Percentiles rank a stretch among this genome's conserved stretches.
Evolutionary conservation across 1,284 basidiomycete genomes (phyloP).

Genomic region (Pulchroboletus neoregius): DNA sequence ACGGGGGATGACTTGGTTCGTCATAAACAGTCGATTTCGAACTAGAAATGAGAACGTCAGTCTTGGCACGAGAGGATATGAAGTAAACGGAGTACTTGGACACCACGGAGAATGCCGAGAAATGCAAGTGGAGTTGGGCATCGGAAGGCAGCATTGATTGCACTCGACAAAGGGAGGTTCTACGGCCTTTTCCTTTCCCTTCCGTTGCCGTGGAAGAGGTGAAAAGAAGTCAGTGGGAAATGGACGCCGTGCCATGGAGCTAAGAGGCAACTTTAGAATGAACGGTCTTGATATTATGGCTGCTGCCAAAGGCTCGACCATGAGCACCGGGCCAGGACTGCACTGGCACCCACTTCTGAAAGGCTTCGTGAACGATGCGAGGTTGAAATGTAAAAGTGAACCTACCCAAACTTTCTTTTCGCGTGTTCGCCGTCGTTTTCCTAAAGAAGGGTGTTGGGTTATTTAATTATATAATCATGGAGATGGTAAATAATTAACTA

Average conservation of each 20-base stretch:
- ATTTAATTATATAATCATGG: conserved; percentile 30
- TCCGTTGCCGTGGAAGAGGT: conserved; percentile 45
- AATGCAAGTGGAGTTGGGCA: conserved; percentile 39
- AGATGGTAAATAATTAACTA: too few species aligned
- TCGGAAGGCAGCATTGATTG: conserved; percentile 20
- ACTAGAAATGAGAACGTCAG: conserved; percentile 22
- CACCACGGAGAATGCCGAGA: conserved; percentile 43
- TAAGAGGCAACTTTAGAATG: conserved; percentile 22
- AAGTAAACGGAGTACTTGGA: conserved; percentile 28
- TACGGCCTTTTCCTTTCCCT: conserved; percentile 49
- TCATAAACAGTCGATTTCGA: conserved; percentile 33
- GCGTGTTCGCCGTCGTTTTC: conserved; percentile 11
- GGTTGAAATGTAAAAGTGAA: background rate
- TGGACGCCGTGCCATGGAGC: conserved; percentile 26
- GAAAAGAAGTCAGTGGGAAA: conserved; percentile 50
- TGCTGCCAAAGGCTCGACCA: conserved; percentile 31
- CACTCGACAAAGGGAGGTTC: conserved; percentile 31
- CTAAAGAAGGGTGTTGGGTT: background rate
- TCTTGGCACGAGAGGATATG: background rate
- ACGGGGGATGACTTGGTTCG: conserved; percentile 31
- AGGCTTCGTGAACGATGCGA: background rate
- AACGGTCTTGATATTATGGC: conserved; percentile 22
- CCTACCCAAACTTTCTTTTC: too few species aligned
- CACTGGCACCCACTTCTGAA: background rate
- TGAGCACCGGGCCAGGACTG: conserved; percentile 20